Conservation (phyloP, 345 rosid species). For the Raphanus raphanistrum region DNA sequence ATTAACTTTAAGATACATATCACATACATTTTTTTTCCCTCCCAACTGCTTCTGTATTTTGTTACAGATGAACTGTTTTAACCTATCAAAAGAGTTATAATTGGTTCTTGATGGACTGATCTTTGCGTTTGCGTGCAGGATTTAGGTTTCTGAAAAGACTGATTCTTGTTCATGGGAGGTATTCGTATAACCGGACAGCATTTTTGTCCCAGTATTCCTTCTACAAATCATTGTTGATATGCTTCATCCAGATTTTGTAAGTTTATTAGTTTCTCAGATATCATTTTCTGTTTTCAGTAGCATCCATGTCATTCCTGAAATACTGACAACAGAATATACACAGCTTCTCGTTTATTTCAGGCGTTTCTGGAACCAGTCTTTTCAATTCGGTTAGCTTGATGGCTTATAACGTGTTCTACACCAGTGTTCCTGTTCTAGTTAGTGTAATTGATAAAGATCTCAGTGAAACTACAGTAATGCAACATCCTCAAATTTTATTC, state of each 20-base stretch:
- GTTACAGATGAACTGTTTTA: not conserved
- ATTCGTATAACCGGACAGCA: constrained; percentile 97
- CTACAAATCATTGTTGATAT: constrained; percentile 85
- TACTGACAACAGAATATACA: constrained; percentile 47
- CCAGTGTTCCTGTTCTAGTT: constrained; percentile 89
- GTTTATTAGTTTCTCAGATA: constrained; percentile 31
- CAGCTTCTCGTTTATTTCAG: constrained; percentile 99
- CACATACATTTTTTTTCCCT: not conserved
- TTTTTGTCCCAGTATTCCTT: constrained; percentile 95
- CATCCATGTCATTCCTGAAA: not conserved
- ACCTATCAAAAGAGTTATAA: not conserved
- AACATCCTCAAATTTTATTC: constrained; percentile 94
- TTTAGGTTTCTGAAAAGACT: constrained; percentile 89
- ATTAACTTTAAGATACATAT: not conserved
- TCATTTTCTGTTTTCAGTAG: constrained; percentile 7
- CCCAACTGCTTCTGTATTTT: not conserved
- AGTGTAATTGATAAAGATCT: constrained; percentile 98
- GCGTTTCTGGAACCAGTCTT: constrained; percentile 97
- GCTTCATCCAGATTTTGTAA: constrained; percentile 99
- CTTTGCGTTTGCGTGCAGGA: constrained; percentile 58
- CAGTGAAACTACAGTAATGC: constrained; percentile 87
- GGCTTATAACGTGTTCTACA: constrained; percentile 98
- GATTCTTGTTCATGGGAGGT: constrained; percentile 93
- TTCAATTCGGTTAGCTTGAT: constrained; percentile 97
- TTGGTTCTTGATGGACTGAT: constrained; percentile 20